Evolutionary conservation across 805 yeast genomes (phyloP).

Genomic region (Lachancea lanzarotensis): DNA sequence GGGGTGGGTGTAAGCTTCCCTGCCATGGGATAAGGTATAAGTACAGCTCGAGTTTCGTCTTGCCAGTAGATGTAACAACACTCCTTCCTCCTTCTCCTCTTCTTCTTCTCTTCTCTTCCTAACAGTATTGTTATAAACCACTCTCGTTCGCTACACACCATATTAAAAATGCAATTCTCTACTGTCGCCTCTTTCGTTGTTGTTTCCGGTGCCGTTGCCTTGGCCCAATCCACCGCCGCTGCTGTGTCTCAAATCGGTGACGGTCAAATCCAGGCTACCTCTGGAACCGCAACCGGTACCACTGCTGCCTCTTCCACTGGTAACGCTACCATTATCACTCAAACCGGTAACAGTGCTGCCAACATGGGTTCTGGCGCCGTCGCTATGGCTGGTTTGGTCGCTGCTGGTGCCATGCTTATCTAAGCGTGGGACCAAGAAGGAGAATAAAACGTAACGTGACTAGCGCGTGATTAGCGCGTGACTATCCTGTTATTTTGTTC

Average conservation of each 20-base stretch:
- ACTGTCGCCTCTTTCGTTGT: constrained; percentile 35
- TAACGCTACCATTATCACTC: constrained; percentile 15
- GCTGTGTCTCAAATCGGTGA: constrained; percentile 44
- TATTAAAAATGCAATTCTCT: constrained; percentile 34
- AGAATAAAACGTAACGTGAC: background rate
- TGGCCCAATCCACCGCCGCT: constrained; percentile 20
- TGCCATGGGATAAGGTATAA: too few relatives aligned
- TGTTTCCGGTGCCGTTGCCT: constrained; percentile 27
- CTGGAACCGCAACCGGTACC: constrained; percentile 12
- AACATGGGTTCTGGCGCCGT: constrained; percentile 16
- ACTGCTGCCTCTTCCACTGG: constrained; percentile 15
- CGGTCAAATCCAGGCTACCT: constrained; percentile 22
- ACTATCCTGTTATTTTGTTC: too few relatives aligned
- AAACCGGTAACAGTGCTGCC: constrained; percentile 21
- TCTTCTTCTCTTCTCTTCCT: too few relatives aligned
- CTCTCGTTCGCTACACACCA: too few relatives aligned
- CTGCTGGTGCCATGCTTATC: constrained; percentile 24
- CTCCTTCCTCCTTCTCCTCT: too few relatives aligned
- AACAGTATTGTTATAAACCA: too few relatives aligned
- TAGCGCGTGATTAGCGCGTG: too few relatives aligned
- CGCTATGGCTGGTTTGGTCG: constrained; percentile 21
- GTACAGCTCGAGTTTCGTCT: too few relatives aligned
- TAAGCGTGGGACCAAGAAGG: constrained; percentile 2
- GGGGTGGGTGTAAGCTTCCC: too few relatives aligned
- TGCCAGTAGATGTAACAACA: too few relatives aligned